Percentiles rank a stretch among this genome's conserved stretches.
Conservation (phyloP, 441 rosid genomes). For the Lepidium campestre region DNA sequence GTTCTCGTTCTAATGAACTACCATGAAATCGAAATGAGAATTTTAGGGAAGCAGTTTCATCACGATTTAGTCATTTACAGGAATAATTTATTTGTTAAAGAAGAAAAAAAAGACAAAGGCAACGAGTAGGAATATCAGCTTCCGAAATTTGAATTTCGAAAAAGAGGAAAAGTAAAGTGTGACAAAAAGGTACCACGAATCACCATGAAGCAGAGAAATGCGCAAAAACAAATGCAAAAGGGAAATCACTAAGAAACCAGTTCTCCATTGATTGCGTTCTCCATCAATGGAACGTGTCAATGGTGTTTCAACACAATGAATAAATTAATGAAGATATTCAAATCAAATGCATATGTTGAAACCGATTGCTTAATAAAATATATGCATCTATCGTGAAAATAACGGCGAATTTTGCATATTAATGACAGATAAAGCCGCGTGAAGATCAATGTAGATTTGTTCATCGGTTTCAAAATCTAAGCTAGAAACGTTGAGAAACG, state of each 20-base stretch:
- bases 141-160: constrained; percentile 28
- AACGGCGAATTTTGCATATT: neutral
- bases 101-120: neutral
- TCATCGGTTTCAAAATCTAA: constrained; percentile 2
- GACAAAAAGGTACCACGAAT: constrained; percentile 6
- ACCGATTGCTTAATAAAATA: neutral
- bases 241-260: constrained; percentile 9
- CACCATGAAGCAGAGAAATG: neutral
- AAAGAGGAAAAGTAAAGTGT: constrained; percentile 6
- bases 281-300: neutral
- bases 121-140: neutral
- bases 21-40: neutral
- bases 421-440: neutral
- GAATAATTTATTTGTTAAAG: neutral
- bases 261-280: neutral
- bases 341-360: neutral
- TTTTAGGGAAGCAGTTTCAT: neutral
- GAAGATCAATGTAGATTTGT: neutral
- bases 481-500: neutral
- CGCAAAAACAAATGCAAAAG: constrained; percentile 1
- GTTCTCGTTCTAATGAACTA: neutral
- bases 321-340: neutral
- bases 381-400: neutral
- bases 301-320: neutral
- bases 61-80: neutral